Conservation (phyloP, 2,329 filamentous ascomycete genomes). For the Diaporthe capsici region DNA sequence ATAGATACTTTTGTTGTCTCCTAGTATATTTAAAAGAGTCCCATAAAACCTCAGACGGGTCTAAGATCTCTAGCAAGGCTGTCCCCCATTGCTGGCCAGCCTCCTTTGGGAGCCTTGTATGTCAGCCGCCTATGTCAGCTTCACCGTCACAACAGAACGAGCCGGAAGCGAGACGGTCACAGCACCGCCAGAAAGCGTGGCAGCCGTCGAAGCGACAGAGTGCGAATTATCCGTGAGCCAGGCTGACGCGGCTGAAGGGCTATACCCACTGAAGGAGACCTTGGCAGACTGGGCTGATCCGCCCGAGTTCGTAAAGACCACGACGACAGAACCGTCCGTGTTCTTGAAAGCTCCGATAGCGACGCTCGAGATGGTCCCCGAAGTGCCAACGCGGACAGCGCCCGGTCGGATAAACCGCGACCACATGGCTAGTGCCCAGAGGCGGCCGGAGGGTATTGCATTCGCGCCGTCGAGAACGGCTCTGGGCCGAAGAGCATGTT, state of each 20-base stretch:
- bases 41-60: no score
- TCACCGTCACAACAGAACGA: slow-evolving; percentile 46
- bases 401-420: slow-evolving; percentile 50
- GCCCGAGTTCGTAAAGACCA: slow-evolving; percentile 49
- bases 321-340: slow-evolving; percentile 50
- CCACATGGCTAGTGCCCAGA: slow-evolving; percentile 51
- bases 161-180: slow-evolving; percentile 46
- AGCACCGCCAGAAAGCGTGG: slow-evolving; percentile 41
- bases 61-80: no score
- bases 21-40: neutral
- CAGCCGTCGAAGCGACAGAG: slow-evolving; percentile 44
- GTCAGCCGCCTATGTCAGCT: slow-evolving; percentile 37
- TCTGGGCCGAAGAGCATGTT: slow-evolving; percentile 43
- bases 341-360: slow-evolving; percentile 50
- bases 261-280: slow-evolving; percentile 50
- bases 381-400: slow-evolving; percentile 46
- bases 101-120: neutral
- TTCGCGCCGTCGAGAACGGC: slow-evolving; percentile 43
- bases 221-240: slow-evolving; percentile 55
- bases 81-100: neutral
- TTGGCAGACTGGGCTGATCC: slow-evolving; percentile 47
- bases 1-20: no score
- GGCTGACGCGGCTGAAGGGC: slow-evolving; percentile 47
- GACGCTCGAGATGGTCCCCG: slow-evolving; percentile 47
- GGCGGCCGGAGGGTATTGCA: slow-evolving; percentile 47